Percentiles rank a stretch among this genome's conserved stretches.
Conservation (phyloP, 2,329 filamentous ascomycete genomes). For the Fusarium hostae region DNA sequence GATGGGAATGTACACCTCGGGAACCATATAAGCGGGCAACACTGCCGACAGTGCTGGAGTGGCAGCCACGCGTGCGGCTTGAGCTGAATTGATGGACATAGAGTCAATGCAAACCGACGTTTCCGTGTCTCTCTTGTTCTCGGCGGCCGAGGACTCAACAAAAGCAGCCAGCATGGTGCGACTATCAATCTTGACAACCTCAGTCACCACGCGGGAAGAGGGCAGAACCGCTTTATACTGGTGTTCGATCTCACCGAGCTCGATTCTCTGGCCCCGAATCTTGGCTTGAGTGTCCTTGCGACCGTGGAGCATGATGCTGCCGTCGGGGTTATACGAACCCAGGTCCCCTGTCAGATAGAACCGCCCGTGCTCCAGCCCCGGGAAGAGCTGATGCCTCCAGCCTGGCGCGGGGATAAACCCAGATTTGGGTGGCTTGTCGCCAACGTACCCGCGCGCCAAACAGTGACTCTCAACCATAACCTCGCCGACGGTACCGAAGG, state of each 20-base stretch:
- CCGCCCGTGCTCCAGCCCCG: background rate
- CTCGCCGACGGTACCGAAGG: slow-evolving; percentile 21
- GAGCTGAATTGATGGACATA: background rate
- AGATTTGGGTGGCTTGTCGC: background rate
- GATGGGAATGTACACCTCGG: background rate
- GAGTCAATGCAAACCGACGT: background rate
- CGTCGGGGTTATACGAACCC: background rate
- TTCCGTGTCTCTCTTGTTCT: background rate
- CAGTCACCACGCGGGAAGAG: slow-evolving; percentile 1
- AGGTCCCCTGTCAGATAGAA: background rate
- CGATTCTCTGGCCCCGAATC: slow-evolving; percentile 20
- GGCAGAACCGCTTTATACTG: slow-evolving; percentile 10
- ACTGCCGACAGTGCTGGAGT: background rate
- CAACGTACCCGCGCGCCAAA: slow-evolving; percentile 13
- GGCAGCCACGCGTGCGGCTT: background rate
- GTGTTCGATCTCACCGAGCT: slow-evolving; percentile 24
- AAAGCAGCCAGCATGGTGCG: background rate
- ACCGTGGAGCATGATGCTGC: background rate
- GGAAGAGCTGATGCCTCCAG: background rate
- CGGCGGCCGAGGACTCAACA: background rate
- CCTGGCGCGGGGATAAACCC: background rate
- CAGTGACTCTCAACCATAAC: slow-evolving; percentile 23
- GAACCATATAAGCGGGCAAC: slow-evolving; percentile 2
- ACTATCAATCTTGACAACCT: background rate
- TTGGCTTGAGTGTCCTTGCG: slow-evolving; percentile 11